A percentile compares a stretch with the other conserved stretches of the same genome.
These are phyloP conservation scores for Polygonum aviculare DNA, from an alignment of 148 eudicot genomes.

Conservation along the genomic window DNA sequence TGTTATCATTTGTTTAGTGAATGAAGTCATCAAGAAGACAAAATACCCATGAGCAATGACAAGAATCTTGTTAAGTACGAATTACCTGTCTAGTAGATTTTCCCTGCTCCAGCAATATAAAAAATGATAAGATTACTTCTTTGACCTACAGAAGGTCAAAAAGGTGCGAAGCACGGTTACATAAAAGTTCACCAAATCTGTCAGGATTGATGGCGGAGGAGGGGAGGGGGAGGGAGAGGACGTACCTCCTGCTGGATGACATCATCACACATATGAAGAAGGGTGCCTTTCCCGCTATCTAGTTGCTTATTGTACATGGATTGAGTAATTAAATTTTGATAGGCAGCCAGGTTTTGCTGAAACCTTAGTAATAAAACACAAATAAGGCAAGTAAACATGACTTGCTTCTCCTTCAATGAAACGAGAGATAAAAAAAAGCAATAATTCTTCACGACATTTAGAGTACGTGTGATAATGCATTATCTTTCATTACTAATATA, in stretches of 20 bases:
- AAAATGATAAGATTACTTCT: conserved; percentile 84
- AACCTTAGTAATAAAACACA: conserved; percentile 37
- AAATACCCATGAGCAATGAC: not conserved
- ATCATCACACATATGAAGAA: conserved; percentile 72
- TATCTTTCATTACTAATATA: no score
- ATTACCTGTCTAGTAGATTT: conserved; percentile 76
- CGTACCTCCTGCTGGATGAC: conserved; percentile 61
- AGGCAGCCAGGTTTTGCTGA: conserved; percentile 79
- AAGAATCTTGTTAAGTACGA: not conserved
- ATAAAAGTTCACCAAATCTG: not conserved
- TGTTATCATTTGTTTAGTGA: not conserved
- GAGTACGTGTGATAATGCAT: not conserved
- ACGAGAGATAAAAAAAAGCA: not conserved
- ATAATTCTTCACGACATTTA: not conserved
- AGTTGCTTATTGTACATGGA: conserved; percentile 98
- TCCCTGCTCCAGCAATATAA: conserved; percentile 94
- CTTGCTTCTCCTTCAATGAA: not conserved
- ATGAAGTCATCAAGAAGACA: not conserved
- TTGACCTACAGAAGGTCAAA: conserved; percentile 53
- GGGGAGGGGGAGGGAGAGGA: not conserved
- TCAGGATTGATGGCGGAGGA: not conserved
- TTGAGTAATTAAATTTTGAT: conserved; percentile 82
- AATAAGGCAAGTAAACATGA: not conserved
- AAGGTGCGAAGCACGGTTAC: not conserved
- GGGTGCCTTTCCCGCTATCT: conserved; percentile 97